Percentiles rank a stretch among this genome's conserved stretches.
Evolutionary conservation across 2,329 filamentous ascomycete genomes (phyloP).

Genomic region (Arachnomyces sp.): DNA sequence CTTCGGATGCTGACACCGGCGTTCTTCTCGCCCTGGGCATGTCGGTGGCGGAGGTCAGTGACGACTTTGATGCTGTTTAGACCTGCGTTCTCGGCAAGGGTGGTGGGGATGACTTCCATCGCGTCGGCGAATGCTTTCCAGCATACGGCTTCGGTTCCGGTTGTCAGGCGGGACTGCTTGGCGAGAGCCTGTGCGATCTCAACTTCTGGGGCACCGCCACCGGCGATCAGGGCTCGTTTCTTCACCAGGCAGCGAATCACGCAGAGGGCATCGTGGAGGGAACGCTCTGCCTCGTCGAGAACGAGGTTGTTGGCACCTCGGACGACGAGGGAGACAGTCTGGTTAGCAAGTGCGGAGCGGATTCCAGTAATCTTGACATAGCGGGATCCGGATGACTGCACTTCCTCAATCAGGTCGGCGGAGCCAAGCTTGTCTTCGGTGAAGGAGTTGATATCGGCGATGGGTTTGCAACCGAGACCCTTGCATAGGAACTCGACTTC

Average conservation of each 20-base stretch:
- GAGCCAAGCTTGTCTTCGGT: conserved; percentile 95
- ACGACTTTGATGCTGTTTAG: conserved; percentile 99
- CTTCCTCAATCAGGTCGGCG: conserved; percentile 89
- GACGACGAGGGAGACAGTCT: conserved; percentile 91
- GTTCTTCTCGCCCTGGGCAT: conserved; percentile 91
- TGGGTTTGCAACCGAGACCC: conserved; percentile 96
- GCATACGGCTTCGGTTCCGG: conserved; percentile 92
- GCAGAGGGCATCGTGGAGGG: conserved; percentile 92
- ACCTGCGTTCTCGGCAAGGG: conserved; percentile 92
- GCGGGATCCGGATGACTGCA: conserved; percentile 75
- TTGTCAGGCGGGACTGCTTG: conserved; percentile 71
- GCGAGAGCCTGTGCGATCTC: conserved; percentile 85
- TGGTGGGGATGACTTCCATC: conserved; percentile 94
- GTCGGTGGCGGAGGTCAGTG: conserved; percentile 86
- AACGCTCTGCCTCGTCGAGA: conserved; percentile 93
- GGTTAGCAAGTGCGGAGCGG: conserved; percentile 59
- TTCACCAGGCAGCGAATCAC: conserved; percentile 96
- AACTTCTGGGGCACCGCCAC: conserved; percentile 92
- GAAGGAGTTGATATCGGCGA: conserved; percentile 97
- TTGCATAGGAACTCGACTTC: conserved; percentile 99
- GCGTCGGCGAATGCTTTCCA: conserved; percentile 99
- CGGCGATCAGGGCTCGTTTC: conserved; percentile 98
- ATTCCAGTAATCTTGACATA: conserved; percentile 95
- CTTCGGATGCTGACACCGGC: conserved; percentile 98
- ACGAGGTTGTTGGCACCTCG: conserved; percentile 92